Percentiles rank a stretch among this genome's conserved stretches.
Conservation (phyloP, 108 stramenopile genomes). For the Nitzschia sp. region DNA sequence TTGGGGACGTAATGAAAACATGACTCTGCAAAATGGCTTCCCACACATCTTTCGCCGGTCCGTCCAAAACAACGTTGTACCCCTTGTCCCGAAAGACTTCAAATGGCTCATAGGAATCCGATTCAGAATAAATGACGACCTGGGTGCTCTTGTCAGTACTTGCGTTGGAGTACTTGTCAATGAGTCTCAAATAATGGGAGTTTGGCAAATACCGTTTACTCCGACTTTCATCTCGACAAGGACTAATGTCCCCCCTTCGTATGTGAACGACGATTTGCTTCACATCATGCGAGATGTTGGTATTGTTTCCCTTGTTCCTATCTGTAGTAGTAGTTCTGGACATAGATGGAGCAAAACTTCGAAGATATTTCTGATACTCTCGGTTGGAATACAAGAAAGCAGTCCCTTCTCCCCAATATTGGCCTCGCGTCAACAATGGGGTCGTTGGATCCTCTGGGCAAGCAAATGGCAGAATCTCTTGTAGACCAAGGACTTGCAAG, state of each 20-base stretch:
- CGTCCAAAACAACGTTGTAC: slow-evolving; percentile 24
- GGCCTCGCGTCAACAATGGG: not conserved
- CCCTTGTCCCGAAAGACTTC: slow-evolving; percentile 15
- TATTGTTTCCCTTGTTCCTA: not conserved
- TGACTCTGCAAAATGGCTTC: slow-evolving; percentile 21
- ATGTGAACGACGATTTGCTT: slow-evolving; percentile 39
- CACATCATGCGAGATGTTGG: slow-evolving; percentile 1
- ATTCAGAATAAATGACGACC: slow-evolving; percentile 27
- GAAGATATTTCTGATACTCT: slow-evolving; percentile 19
- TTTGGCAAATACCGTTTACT: slow-evolving; percentile 34
- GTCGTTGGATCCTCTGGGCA: slow-evolving; percentile 20
- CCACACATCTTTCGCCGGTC: slow-evolving; percentile 16
- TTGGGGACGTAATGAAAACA: slow-evolving; percentile 21
- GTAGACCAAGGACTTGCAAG: slow-evolving; percentile 21
- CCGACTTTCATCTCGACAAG: slow-evolving; percentile 17
- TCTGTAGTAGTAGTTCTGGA: not conserved
- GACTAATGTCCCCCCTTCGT: slow-evolving; percentile 34
- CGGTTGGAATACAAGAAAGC: slow-evolving; percentile 19
- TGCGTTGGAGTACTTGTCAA: slow-evolving; percentile 21
- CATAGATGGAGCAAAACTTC: not conserved
- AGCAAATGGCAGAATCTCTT: slow-evolving; percentile 23
- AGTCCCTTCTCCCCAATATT: slow-evolving; percentile 23
- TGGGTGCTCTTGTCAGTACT: slow-evolving; percentile 4
- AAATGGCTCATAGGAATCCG: slow-evolving; percentile 24
- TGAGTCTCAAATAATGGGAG: slow-evolving; percentile 16